Conservation (phyloP, 1,284 basidiomycete genomes). For the Pseudozyma tsukubaensis region DNA sequence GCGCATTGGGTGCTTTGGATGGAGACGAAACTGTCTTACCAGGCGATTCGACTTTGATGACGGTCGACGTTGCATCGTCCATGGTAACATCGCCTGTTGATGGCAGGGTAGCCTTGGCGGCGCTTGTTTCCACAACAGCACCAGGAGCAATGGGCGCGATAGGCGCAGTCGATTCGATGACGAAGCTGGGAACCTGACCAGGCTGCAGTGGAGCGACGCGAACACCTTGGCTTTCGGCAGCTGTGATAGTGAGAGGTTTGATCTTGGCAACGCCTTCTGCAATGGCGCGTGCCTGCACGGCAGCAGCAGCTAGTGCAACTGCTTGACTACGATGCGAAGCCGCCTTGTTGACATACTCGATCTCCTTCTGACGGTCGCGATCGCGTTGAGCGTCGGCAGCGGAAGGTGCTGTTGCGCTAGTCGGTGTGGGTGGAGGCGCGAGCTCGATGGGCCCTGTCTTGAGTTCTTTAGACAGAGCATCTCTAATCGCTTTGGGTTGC, state of each 20-base stretch:
- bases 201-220: slow-evolving; percentile 46
- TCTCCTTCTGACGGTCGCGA: slow-evolving; percentile 34
- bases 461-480: slow-evolving; percentile 35
- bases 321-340: slow-evolving; percentile 40
- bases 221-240: slow-evolving; percentile 41
- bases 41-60: slow-evolving; percentile 17
- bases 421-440: slow-evolving; percentile 44
- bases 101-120: neutral
- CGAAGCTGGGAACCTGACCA: slow-evolving; percentile 48
- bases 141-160: slow-evolving; percentile 18
- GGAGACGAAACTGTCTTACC: slow-evolving; percentile 23
- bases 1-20: slow-evolving; percentile 11
- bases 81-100: neutral
- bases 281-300: slow-evolving; percentile 41
- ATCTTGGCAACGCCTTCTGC: slow-evolving; percentile 39
- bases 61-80: slow-evolving; percentile 8
- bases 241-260: slow-evolving; percentile 42
- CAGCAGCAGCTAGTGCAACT: slow-evolving; percentile 35
- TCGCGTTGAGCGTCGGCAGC: slow-evolving; percentile 41
- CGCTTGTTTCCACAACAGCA: neutral
- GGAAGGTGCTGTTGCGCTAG: slow-evolving; percentile 29
- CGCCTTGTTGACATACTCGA: slow-evolving; percentile 19
- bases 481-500: slow-evolving; percentile 32
- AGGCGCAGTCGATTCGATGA: slow-evolving; percentile 40
- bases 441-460: slow-evolving; percentile 34